Evolutionary conservation across 495 filamentous ascomycete species (phyloP).

Genomic region (Trypethelium eluteriae): DNA sequence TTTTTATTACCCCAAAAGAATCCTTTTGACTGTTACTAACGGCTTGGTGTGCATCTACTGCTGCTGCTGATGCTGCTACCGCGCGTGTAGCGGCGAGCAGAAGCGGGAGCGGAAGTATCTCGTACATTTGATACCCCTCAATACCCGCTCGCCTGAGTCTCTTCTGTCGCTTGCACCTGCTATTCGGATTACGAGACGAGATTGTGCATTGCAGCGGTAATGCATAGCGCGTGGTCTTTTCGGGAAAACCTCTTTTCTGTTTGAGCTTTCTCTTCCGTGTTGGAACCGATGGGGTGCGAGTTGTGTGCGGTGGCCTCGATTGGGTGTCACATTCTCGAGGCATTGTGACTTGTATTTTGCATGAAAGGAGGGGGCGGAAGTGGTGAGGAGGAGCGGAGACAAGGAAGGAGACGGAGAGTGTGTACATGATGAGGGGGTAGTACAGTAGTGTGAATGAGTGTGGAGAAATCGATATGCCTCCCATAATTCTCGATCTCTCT

Average conservation of each 20-base stretch:
- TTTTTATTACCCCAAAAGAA: background rate
- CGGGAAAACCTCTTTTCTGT: background rate
- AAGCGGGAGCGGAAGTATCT: background rate
- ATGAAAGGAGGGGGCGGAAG: background rate
- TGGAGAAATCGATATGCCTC: background rate
- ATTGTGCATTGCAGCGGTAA: constrained; percentile 5
- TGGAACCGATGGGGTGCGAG: background rate
- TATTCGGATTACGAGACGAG: background rate
- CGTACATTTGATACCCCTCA: constrained; percentile 10
- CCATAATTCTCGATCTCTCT: background rate
- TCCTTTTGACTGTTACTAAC: background rate
- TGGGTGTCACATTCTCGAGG: background rate
- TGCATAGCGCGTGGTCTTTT: constrained; percentile 6
- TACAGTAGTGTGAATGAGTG: background rate
- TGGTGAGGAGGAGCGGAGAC: background rate
- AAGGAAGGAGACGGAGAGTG: background rate
- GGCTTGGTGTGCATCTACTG: too few relatives aligned
- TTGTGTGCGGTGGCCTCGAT: background rate
- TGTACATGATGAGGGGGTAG: background rate
- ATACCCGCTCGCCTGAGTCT: background rate
- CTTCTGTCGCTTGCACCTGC: background rate
- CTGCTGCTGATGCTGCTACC: too few relatives aligned
- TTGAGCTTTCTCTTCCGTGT: background rate
- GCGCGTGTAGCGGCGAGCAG: background rate
- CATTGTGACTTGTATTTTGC: background rate